A percentile compares a stretch with the other conserved stretches of the same genome.
Conservation (phyloP, 768 basidiomycete genomes). For the Gloeostereum incarnatum region DNA sequence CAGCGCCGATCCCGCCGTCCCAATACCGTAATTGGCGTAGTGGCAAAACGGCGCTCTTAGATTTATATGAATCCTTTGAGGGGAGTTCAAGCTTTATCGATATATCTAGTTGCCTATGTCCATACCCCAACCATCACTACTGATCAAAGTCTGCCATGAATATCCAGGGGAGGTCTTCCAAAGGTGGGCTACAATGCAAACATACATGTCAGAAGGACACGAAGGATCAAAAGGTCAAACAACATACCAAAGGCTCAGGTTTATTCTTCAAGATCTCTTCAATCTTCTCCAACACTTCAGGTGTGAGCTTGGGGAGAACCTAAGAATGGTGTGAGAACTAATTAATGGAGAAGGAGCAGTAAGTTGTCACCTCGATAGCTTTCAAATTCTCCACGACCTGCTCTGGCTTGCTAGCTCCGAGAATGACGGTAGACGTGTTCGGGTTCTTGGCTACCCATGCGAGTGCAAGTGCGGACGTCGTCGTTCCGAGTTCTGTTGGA, state of each 20-base stretch:
- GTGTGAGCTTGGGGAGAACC: constrained; percentile 68
- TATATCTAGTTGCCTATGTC: too few relatives aligned
- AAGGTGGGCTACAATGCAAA: too few relatives aligned
- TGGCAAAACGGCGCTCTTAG: too few relatives aligned
- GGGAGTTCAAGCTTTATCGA: too few relatives aligned
- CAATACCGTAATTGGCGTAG: too few relatives aligned
- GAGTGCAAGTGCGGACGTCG: constrained; percentile 57
- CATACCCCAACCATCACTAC: too few relatives aligned
- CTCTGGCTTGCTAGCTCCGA: constrained; percentile 54
- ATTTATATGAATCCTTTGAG: too few relatives aligned
- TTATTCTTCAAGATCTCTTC: constrained; percentile 57
- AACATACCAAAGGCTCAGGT: constrained; percentile 22
- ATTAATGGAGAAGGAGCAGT: too few relatives aligned
- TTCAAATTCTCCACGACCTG: constrained; percentile 62
- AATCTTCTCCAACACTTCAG: constrained; percentile 54
- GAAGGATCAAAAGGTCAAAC: neutral
- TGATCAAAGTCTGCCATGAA: too few relatives aligned
- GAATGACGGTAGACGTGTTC: constrained; percentile 56
- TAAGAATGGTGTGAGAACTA: too few relatives aligned
- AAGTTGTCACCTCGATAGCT: constrained; percentile 60
- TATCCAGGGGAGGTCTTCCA: too few relatives aligned
- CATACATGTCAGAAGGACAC: neutral
- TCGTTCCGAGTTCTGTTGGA: constrained; percentile 42
- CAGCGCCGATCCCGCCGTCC: too few relatives aligned
- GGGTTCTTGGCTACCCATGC: constrained; percentile 69